A percentile compares a stretch with the other conserved stretches of the same genome.
Evolutionary conservation across 148 eudicot genomes (phyloP).

Genomic region (Persicaria tinctoria): DNA sequence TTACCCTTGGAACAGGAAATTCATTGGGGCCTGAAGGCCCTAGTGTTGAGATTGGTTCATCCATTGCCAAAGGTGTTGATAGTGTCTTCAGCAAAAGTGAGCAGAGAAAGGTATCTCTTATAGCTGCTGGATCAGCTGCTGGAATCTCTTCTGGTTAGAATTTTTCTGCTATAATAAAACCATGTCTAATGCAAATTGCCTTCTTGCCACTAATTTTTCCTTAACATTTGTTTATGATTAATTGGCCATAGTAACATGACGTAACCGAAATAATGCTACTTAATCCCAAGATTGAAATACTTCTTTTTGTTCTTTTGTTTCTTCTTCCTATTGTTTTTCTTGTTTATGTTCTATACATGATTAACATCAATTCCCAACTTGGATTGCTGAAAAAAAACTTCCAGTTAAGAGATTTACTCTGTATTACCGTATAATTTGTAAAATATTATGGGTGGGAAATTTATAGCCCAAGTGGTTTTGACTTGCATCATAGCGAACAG

Average conservation of each 20-base stretch:
- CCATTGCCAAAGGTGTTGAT: constrained; percentile 75
- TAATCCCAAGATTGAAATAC: background rate
- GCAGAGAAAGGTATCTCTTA: constrained; percentile 55
- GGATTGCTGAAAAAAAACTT: background rate
- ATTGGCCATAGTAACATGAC: background rate
- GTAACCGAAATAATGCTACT: background rate
- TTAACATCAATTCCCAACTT: background rate
- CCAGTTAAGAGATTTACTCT: background rate
- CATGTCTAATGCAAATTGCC: background rate
- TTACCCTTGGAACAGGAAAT: constrained; percentile 91
- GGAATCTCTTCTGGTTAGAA: constrained; percentile 90
- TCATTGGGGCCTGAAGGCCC: constrained; percentile 98
- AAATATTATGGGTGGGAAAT: background rate
- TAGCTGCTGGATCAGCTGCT: constrained; percentile 95
- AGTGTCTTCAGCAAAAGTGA: constrained; percentile 32
- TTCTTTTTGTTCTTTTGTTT: background rate
- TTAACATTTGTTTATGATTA: background rate
- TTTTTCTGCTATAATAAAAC: constrained; percentile 23
- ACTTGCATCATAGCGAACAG: background rate
- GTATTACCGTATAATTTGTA: background rate
- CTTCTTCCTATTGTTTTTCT: background rate
- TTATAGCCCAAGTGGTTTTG: background rate
- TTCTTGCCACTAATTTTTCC: background rate
- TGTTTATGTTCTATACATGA: background rate
- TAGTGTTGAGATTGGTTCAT: constrained; percentile 87